Evolutionary conservation across 768 basidiomycete genomes (phyloP).

Genomic region (Sporobolomyces roseus): DNA sequence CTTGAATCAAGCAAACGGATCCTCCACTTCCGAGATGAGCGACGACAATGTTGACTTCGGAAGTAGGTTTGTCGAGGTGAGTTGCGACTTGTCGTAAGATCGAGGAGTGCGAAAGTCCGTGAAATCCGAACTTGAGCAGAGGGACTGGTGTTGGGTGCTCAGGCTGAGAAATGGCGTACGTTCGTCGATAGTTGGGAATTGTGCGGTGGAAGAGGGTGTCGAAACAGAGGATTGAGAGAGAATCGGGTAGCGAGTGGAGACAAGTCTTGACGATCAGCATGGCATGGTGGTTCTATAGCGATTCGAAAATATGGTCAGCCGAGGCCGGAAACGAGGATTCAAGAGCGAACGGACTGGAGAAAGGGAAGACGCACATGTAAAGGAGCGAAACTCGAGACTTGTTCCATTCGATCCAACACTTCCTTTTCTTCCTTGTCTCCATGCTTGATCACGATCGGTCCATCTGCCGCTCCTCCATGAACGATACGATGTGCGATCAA

Average conservation of each 20-base stretch:
- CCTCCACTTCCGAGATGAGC: slow-evolving; percentile 90
- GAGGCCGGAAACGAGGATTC: too few relatives aligned
- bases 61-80: slow-evolving; percentile 58
- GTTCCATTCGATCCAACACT: slow-evolving; percentile 55
- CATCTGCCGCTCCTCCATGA: slow-evolving; percentile 75
- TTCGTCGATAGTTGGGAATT: slow-evolving; percentile 70
- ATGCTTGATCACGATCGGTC: slow-evolving; percentile 65
- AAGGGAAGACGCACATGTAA: slow-evolving; percentile 32
- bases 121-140: slow-evolving; percentile 85
- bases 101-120: slow-evolving; percentile 61
- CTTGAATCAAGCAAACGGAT: slow-evolving; percentile 68
- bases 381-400: slow-evolving; percentile 39
- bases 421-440: slow-evolving; percentile 70
- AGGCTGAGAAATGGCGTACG: slow-evolving; percentile 68
- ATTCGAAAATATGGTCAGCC: too few relatives aligned
- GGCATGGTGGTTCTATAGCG: slow-evolving; percentile 50
- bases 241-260: slow-evolving; percentile 60
- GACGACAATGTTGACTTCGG: slow-evolving; percentile 67
- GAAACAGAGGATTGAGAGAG: slow-evolving; percentile 76
- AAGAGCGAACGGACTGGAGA: too few relatives aligned
- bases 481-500: slow-evolving; percentile 76
- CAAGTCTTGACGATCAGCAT: slow-evolving; percentile 56
- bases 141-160: slow-evolving; percentile 61
- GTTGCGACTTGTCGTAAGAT: slow-evolving; percentile 64
- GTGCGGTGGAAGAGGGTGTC: slow-evolving; percentile 80